Conservation (phyloP, 1,139 yeast genomes). For the Zygosaccharomyces pseudobailii region DNA sequence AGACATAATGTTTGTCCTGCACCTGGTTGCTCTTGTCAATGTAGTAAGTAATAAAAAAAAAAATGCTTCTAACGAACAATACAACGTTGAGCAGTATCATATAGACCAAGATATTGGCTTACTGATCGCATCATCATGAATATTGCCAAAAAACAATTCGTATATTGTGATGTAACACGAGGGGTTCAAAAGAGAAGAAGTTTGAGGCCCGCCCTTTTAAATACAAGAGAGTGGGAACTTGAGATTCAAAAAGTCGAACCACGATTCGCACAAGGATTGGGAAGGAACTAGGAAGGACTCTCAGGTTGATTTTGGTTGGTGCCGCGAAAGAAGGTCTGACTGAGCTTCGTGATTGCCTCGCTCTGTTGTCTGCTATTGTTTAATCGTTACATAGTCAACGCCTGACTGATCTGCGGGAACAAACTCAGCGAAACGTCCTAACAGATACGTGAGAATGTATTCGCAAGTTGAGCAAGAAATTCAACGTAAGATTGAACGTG, state of each 20-base stretch:
- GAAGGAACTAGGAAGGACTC: not conserved
- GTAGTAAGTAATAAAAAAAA: conserved; percentile 40
- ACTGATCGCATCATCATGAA: no score
- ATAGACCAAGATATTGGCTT: no score
- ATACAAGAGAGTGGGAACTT: not conserved
- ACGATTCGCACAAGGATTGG: not conserved
- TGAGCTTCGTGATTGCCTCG: not conserved
- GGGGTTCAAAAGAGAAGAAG: conserved; percentile 7
- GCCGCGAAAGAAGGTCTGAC: not conserved
- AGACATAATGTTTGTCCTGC: conserved; percentile 88
- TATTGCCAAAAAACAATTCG: not conserved
- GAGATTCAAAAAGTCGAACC: not conserved
- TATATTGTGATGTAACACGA: conserved; percentile 5
- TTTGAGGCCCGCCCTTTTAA: conserved; percentile 1
- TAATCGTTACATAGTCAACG: not conserved
- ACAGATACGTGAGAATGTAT: conserved; percentile 11
- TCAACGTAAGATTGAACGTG: conserved; percentile 78
- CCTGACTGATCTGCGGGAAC: not conserved
- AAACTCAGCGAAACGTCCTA: not conserved
- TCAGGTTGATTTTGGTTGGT: not conserved
- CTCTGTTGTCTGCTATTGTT: not conserved
- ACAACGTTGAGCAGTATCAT: not conserved
- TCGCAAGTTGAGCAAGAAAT: conserved; percentile 49
- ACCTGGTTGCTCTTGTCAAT: conserved; percentile 83
- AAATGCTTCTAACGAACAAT: not conserved